Evolutionary conservation across 345 rosid species (phyloP).

Genomic region (Euphorbia tirucalli): DNA sequence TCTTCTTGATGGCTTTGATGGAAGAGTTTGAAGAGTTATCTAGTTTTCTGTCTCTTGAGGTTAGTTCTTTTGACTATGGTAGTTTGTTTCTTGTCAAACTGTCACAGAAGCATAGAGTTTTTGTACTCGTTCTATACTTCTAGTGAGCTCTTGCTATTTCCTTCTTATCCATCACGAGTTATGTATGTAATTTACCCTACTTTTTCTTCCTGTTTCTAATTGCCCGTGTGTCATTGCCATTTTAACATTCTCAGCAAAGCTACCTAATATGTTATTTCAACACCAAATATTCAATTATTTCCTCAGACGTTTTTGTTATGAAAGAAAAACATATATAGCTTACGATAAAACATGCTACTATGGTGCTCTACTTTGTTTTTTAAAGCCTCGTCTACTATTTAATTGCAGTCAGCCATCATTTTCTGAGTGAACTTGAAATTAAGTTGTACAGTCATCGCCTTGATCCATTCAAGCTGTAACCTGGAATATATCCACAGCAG

Average conservation of each 20-base stretch:
- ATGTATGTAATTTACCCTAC: neutral
- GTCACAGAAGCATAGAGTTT: neutral
- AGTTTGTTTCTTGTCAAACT: neutral
- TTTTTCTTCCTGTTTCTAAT: neutral
- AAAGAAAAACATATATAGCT: neutral
- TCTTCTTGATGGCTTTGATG: constrained; percentile 92
- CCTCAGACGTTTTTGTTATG: neutral
- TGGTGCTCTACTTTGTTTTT: neutral
- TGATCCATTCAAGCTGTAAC: neutral
- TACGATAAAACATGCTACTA: neutral
- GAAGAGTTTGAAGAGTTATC: constrained; percentile 50
- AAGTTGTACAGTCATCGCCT: neutral
- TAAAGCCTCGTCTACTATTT: neutral
- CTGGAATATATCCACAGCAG: neutral
- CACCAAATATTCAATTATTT: neutral
- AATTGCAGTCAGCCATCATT: neutral
- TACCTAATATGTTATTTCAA: neutral
- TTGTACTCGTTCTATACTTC: neutral
- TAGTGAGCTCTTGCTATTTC: neutral
- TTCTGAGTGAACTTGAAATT: neutral
- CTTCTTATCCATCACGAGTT: neutral
- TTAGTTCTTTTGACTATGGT: constrained; percentile 1
- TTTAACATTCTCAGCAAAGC: neutral
- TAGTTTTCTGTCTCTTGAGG: neutral
- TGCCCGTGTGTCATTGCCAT: neutral